Evolutionary conservation across 345 rosid genomes (phyloP).

Genomic region (Corchorus olitorius): DNA sequence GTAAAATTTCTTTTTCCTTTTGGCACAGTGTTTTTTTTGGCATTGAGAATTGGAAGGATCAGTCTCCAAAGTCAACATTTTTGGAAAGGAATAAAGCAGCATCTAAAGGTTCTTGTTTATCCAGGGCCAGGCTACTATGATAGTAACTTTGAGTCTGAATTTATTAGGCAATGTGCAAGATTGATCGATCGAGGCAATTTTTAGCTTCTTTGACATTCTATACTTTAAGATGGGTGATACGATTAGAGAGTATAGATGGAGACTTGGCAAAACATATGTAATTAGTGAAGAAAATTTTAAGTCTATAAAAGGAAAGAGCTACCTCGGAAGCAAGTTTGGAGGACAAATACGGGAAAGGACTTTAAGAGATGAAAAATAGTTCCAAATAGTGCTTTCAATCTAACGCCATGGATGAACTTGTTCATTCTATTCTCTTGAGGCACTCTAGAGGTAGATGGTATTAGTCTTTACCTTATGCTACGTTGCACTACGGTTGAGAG

Average conservation of each 20-base stretch:
- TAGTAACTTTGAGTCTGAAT: not conserved
- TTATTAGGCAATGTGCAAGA: not conserved
- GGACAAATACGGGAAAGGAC: not conserved
- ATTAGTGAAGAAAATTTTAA: not conserved
- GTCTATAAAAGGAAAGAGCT: not conserved
- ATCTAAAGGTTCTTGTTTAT: too few species aligned
- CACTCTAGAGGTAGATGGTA: not conserved
- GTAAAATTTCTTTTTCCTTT: not conserved
- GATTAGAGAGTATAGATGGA: not conserved
- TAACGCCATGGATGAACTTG: not conserved
- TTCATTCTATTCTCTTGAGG: not conserved
- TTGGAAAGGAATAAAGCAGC: not conserved
- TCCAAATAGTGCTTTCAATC: not conserved
- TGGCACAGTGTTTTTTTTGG: not conserved
- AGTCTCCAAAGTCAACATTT: not conserved
- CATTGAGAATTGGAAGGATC: not conserved
- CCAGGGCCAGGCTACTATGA: too few species aligned
- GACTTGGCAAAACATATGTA: not conserved
- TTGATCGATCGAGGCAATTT: not conserved
- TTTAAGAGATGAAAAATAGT: not conserved
- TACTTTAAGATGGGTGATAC: not conserved
- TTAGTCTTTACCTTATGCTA: not conserved
- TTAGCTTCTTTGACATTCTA: not conserved
- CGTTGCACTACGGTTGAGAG: not conserved
- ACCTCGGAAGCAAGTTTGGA: not conserved